Percentiles rank a stretch among this genome's conserved stretches.
These are phyloP conservation scores for Hericium alpestre DNA, from an alignment of 768 basidiomycete genomes.

Conservation along the genomic window DNA sequence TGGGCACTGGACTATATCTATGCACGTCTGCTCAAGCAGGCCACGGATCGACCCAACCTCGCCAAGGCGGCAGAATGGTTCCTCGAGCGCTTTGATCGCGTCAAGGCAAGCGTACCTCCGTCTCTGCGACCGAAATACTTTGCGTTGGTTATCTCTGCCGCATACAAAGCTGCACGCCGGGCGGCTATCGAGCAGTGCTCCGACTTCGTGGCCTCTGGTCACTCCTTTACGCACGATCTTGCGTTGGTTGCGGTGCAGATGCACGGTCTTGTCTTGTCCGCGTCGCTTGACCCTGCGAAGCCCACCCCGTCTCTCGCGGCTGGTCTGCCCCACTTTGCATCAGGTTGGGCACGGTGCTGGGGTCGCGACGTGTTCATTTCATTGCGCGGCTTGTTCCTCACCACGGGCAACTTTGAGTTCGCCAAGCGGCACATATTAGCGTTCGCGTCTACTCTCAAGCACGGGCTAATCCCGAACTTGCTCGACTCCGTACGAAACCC, in stretches of 20 bases:
- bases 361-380: constrained; percentile 94
- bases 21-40: constrained; percentile 59
- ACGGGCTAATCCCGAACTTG: constrained; percentile 92
- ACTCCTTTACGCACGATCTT: constrained; percentile 82
- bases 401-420: constrained; percentile 79
- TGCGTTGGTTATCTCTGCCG: constrained; percentile 79
- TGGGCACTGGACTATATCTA: constrained; percentile 92
- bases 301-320: constrained; percentile 81
- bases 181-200: constrained; percentile 81
- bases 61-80: constrained; percentile 72
- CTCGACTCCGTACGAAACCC: constrained; percentile 83
- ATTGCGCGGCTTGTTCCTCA: constrained; percentile 83
- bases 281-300: constrained; percentile 70
- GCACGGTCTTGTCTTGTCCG: constrained; percentile 84
- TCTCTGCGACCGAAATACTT: constrained; percentile 96
- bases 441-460: constrained; percentile 87
- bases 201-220: constrained; percentile 76
- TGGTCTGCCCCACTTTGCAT: constrained; percentile 87
- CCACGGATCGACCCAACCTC: constrained; percentile 48
- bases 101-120: constrained; percentile 64
- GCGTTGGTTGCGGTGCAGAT: constrained; percentile 82
- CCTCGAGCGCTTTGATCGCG: constrained; percentile 73
- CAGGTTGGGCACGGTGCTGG: constrained; percentile 95
- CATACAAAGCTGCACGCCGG: constrained; percentile 83
- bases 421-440: constrained; percentile 87